Evolutionary conservation across 2,329 filamentous ascomycete species (phyloP).

Genomic region (Hawksworthiomyces lignivorus): DNA sequence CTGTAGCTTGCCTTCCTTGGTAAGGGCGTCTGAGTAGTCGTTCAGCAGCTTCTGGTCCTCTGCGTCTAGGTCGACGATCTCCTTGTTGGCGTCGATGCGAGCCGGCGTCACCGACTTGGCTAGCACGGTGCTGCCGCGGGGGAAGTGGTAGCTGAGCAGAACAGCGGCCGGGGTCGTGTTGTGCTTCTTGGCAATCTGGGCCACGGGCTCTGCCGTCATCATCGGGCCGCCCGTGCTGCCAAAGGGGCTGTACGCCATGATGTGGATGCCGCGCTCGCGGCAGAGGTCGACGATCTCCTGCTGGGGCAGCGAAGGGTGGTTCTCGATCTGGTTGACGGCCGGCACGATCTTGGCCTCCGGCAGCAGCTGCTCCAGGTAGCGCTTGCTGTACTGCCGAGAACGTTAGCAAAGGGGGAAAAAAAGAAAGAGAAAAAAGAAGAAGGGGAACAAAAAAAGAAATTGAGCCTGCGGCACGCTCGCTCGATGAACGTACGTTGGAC

Average conservation of each 20-base stretch:
- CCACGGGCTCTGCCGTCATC: conserved; percentile 53
- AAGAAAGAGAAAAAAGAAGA: neutral
- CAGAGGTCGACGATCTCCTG: conserved; percentile 64
- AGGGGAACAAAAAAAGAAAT: neutral
- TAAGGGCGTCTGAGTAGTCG: conserved; percentile 45
- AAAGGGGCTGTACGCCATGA: conserved; percentile 65
- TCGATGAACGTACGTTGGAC: conserved; percentile 46
- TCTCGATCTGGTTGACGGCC: conserved; percentile 67
- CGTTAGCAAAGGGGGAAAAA: neutral
- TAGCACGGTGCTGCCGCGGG: conserved; percentile 61
- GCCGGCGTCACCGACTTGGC: conserved; percentile 63
- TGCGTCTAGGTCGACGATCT: conserved; percentile 56
- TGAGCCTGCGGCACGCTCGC: no score
- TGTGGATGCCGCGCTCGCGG: conserved; percentile 58
- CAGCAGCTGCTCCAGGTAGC: conserved; percentile 49
- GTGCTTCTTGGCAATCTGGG: conserved; percentile 58
- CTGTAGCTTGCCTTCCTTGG: conserved; percentile 43
- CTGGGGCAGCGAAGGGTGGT: conserved; percentile 64
- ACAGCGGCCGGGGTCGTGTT: conserved; percentile 53
- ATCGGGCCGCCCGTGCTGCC: conserved; percentile 58
- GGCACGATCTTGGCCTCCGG: conserved; percentile 46
- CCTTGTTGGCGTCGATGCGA: conserved; percentile 63
- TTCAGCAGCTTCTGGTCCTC: conserved; percentile 53
- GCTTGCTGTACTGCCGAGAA: conserved; percentile 40
- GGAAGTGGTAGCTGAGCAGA: conserved; percentile 64